Base-by-base conservation (phyloP, 306 rosid genomes). In the Dalbergia cultrata region DNA sequence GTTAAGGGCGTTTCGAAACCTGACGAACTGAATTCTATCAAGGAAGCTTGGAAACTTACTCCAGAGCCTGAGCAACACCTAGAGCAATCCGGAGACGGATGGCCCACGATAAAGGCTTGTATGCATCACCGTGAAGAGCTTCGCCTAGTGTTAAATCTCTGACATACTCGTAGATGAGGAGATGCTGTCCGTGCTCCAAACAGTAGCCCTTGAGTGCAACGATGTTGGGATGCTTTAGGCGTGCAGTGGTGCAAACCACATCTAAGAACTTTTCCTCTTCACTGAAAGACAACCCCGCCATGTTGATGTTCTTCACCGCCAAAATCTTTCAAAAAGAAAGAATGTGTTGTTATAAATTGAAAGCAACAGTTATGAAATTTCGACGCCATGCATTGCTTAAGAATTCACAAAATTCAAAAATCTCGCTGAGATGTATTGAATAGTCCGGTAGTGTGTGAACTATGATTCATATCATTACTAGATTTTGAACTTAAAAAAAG, bases 231-330 rank as follows among this genome's bases (percentile, higher is more conserved):
- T 96, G 98, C 87, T 83, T 91, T 87, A 93, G 81, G 80, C 92
- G 88, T 18, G 97, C 88, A 57, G 91, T 88, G 8, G 85, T 89
- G 83, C 97, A 89, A 78, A 93, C 85, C 6, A 87, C 94, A 52
- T 93, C 97, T 89, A 92, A 70, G 85, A 95, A 95, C 84, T 88
- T 85, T 54, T 93, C 96, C 86, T 91, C 97, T 88, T 95, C 94
- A 58, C 74, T 82, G 78, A 89, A 86, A 77, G 94, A 91, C 65
- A 87, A 75, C 41, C 86, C 87, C 19, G 76, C 90, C 93, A 84
- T 82, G 82, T 88, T 86, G 87, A 93, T 84, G 83, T 80, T 88
- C 88, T 92, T 93, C 86, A 96, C 92, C 5, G 90, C 99, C 84
- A 92, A 77, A 83, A 83, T 58, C 99, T 95, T 87, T 14, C 16